These are phyloP conservation scores for Lactifluus subvellereus DNA, from an alignment of 768 basidiomycete species.

Conservation along the genomic window DNA sequence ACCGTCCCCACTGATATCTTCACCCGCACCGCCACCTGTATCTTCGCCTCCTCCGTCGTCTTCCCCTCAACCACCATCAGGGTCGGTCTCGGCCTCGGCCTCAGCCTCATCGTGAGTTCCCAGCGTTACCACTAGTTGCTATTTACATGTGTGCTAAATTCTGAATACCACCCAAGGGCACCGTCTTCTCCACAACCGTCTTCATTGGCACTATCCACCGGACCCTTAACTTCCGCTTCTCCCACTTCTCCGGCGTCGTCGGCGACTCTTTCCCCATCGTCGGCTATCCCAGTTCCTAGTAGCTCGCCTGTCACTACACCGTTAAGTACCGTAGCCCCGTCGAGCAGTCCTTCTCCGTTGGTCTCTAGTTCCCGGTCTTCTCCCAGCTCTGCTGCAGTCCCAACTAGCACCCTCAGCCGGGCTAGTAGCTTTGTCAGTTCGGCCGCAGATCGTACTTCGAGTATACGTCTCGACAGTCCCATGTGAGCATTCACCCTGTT, in stretches of 20 bases:
- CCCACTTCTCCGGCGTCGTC: conserved; percentile 14
- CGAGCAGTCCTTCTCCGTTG: background rate
- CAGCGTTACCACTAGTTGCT: background rate
- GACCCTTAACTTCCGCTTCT: conserved; percentile 14
- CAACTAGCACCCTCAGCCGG: background rate
- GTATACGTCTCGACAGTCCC: conserved; percentile 8
- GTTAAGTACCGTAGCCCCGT: background rate
- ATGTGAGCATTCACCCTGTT: conserved; percentile 27
- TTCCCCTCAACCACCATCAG: conserved; percentile 23
- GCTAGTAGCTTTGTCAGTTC: background rate
- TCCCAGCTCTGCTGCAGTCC: background rate
- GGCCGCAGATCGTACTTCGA: background rate
- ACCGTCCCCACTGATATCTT: conserved; percentile 6
- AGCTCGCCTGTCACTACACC: conserved; percentile 1
- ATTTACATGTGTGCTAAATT: background rate
- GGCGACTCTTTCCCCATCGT: conserved; percentile 2
- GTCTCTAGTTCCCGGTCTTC: background rate
- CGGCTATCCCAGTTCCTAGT: background rate
- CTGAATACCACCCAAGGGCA: conserved; percentile 4
- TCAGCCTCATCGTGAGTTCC: conserved; percentile 8
- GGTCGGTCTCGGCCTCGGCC: conserved; percentile 23
- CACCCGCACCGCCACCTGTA: background rate
- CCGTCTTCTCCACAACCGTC: conserved; percentile 22
- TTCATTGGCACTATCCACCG: conserved; percentile 8
- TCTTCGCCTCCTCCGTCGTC: conserved; percentile 17